Conservation (phyloP, 441 rosid genomes). For the Capsella rubella region DNA sequence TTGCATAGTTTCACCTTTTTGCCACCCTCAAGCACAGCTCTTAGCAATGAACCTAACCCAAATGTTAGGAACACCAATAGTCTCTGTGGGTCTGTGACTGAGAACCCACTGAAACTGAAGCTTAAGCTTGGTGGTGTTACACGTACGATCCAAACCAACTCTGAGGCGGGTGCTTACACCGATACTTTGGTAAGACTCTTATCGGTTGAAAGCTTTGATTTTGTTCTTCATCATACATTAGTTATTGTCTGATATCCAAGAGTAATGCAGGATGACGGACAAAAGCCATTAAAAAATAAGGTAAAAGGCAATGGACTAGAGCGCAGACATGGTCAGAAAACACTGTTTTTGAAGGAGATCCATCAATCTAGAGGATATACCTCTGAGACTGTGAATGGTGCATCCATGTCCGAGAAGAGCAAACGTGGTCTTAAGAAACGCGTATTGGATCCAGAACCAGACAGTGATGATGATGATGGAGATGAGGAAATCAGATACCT, state of each 20-base stretch:
- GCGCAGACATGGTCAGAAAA: conserved; percentile 48
- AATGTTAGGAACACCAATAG: conserved; percentile 25
- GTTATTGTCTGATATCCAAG: conserved; percentile 12
- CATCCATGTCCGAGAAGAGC: conserved; percentile 56
- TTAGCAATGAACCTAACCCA: conserved; percentile 42
- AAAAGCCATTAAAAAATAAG: conserved; percentile 35
- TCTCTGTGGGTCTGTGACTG: conserved; percentile 46
- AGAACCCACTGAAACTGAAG: conserved; percentile 73
- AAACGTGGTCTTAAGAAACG: conserved; percentile 77
- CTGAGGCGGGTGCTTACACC: conserved; percentile 38
- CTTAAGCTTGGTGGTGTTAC: conserved; percentile 84
- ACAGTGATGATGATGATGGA: conserved; percentile 53
- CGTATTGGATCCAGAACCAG: conserved; percentile 59
- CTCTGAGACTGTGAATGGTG: conserved; percentile 45
- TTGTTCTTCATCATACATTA: not conserved
- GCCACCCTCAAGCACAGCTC: conserved; percentile 44
- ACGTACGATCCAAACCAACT: conserved; percentile 63
- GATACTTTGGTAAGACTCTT: conserved; percentile 25
- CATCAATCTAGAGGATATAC: conserved; percentile 48
- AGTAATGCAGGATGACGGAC: conserved; percentile 45
- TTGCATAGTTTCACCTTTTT: conserved; percentile 33
- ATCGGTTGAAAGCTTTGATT: conserved; percentile 2
- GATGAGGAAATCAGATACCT: conserved; percentile 72
- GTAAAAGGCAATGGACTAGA: conserved; percentile 46
- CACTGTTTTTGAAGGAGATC: conserved; percentile 44